Base-by-base conservation (phyloP, 148 eudicot genomes). In the Beta vulgaris region DNA sequence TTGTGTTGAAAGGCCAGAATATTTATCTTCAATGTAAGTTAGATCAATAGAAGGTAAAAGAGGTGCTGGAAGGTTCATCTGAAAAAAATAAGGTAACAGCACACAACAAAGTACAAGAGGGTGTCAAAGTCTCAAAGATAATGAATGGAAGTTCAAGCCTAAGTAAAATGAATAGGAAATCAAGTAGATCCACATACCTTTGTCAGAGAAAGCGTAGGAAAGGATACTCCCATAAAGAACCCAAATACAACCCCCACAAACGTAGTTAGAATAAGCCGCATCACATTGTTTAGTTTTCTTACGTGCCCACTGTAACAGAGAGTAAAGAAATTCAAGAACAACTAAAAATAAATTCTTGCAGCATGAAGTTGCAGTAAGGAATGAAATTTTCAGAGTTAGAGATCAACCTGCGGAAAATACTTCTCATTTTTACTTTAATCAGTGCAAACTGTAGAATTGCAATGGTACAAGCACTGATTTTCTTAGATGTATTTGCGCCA, bases 1-100 rank as follows among this genome's bases (percentile, higher is more conserved):
- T 59, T 79, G 82, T 16, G 89, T 82, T 63, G 94, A 88, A 62
- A 90, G 85, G 71, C 92, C 97, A 40, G 94, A 88, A 76, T 92
- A 90, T 77, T 83, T 90, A 68, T 87, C 91, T 83, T 90, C 92
- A 58, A 87, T 63, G 82, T 87, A 85, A 19, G 87, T 55, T 58
- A 82, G 82, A 81, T 90, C 89, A 81, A 88, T 69, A 12, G 89
- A 81, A 37, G 87, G 83, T 29, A 87, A 75, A 69, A 90, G 53
- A 63, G 76, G 77, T 43, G 94, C 77, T 18, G 89, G 80, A 73
- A 85, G 71, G 79, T 75, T 88, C 81, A 90, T 76, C 89, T 90
- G 85, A 19, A 42, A 77, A 72, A 72, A 40, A 19, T 46, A 12
- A 68, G 43, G 32, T 31, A 15, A 1, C 42, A 72, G 16, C 46